Conservation (phyloP, 495 filamentous ascomycete species). For the Penicillium mononematosum region DNA sequence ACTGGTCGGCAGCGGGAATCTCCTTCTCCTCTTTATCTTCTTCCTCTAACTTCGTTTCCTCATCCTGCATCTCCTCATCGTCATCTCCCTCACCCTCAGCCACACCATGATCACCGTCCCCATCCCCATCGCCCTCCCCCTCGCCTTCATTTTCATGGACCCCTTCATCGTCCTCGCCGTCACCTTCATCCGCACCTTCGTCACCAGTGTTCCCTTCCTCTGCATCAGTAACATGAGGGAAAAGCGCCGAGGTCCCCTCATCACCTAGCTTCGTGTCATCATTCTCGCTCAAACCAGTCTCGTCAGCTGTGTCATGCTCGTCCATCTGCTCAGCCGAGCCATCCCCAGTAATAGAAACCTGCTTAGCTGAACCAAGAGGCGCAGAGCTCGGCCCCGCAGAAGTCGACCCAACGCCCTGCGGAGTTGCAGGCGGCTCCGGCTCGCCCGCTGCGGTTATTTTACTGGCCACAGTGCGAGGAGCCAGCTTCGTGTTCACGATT, state of each 20-base stretch:
- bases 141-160: conserved; percentile 9
- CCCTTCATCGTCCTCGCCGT: conserved; percentile 61
- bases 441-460: conserved; percentile 30
- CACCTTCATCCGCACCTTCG: conserved; percentile 28
- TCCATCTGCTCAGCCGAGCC: conserved; percentile 29
- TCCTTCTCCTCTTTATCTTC: conserved; percentile 26
- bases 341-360: conserved; percentile 17
- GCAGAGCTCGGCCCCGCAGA: conserved; percentile 23
- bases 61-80: conserved; percentile 29
- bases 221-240: conserved; percentile 37
- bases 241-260: conserved; percentile 34
- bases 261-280: conserved; percentile 52
- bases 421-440: conserved; percentile 19
- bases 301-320: conserved; percentile 71
- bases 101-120: conserved; percentile 20
- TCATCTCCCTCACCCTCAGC: conserved; percentile 23
- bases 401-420: conserved; percentile 9
- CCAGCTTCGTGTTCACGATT: conserved; percentile 46
- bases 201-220: conserved; percentile 32
- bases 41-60: conserved; percentile 17
- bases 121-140: conserved; percentile 16
- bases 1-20: conserved; percentile 6
- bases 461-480: conserved; percentile 33
- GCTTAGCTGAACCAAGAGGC: conserved; percentile 8
- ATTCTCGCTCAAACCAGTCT: conserved; percentile 76